Evolutionary conservation across 2,329 filamentous ascomycete genomes (phyloP), one percentile per base, ranked within the genome.

Genomic region (Raffaelea ambrosiae): DNA sequence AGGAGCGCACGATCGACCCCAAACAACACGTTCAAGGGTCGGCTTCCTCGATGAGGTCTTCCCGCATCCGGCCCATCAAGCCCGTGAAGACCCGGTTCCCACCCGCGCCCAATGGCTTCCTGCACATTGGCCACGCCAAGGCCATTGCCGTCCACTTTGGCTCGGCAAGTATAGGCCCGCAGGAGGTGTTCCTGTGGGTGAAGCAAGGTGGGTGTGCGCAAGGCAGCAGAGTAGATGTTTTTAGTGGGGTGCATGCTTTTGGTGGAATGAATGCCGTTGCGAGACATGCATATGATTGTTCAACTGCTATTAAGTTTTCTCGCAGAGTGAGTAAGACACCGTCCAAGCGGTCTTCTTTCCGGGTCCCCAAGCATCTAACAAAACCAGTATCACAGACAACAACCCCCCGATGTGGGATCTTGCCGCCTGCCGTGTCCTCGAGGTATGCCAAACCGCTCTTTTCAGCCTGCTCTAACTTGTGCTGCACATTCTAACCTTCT

Each of bases 111-210:
- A 97, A 97, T 64, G 93, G 91, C 47, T 96, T 85, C 63, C 77
- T 96, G 11, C 90, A 96, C 62, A 86, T 97, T 57, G 91, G 91
- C 19, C 93, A 97, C 63, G 86, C 86, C 55, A 97, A 97, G 70
- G 91, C 93, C 20, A 96, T 97, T 63, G 85, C 88, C 0, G 81
- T 97, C 65, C 95, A 97, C 68, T 97, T 97, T 67, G 91, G 91
- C 7, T 97, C 61, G 91, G 91, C 20, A 88, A 93, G 66, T 96
- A 96, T 67, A 83, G 86, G 63, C 84, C 88, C 26, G 1, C 81
- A 82, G 58, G 84, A 89, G 63, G 91, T 88, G 2, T 86, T 89
- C 58, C 70, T 97, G 47, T 82, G 91, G 50, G 96, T 97, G 90
- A 95, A 95, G 71, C 88, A 95, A 73, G 79, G 41, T 43, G 26